Conservation (phyloP, 257 asterid genomes). For the Scutellaria minor region DNA sequence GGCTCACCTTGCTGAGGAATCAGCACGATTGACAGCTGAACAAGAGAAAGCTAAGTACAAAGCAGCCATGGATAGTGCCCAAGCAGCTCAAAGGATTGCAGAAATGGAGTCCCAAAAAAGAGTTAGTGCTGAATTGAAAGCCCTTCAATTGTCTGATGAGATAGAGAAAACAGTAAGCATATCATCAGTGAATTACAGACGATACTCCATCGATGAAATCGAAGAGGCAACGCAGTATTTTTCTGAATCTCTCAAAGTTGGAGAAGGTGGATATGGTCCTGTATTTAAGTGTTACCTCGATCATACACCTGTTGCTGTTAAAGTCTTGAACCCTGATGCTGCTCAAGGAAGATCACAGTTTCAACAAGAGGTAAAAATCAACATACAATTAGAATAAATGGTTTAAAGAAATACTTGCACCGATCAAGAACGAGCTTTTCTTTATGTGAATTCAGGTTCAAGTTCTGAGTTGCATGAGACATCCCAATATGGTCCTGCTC, state of each 20-base stretch:
- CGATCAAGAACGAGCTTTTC: neutral
- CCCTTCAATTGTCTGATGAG: constrained; percentile 44
- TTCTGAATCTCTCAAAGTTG: constrained; percentile 59
- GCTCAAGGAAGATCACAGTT: constrained; percentile 88
- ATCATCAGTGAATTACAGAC: constrained; percentile 50
- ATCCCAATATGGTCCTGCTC: constrained; percentile 85
- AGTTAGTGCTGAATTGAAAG: constrained; percentile 47
- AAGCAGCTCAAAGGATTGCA: constrained; percentile 54
- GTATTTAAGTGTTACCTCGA: constrained; percentile 84
- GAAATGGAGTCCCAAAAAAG: constrained; percentile 53
- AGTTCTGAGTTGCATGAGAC: constrained; percentile 86
- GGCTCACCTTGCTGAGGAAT: constrained; percentile 53
- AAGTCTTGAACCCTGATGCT: constrained; percentile 87
- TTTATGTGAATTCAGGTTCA: constrained; percentile 55
- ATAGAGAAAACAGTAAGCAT: constrained; percentile 19
- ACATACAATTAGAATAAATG: neutral
- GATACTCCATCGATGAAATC: constrained; percentile 78
- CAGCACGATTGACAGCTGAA: constrained; percentile 41
- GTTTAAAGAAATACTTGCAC: neutral
- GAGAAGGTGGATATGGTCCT: constrained; percentile 98
- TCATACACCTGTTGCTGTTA: constrained; percentile 80
- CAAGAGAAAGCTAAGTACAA: constrained; percentile 44
- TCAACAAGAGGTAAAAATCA: constrained; percentile 69
- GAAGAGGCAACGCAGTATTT: constrained; percentile 78
- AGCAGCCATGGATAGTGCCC: constrained; percentile 46